These are phyloP conservation scores for Dorcoceras hygrometricum DNA, from an alignment of 257 asterid species.

Conservation along the genomic window DNA sequence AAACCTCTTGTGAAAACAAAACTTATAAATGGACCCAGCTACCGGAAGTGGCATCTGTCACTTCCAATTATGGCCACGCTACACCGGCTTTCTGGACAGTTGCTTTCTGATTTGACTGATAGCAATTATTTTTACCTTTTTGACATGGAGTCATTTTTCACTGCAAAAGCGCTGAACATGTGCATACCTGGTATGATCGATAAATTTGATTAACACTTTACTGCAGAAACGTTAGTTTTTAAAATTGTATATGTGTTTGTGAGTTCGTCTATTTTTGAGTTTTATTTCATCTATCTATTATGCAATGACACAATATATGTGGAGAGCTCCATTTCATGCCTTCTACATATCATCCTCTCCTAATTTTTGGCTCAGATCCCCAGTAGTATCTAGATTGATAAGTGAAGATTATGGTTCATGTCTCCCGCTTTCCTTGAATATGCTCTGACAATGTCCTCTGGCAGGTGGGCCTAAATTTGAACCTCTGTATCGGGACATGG, in stretches of 20 bases:
- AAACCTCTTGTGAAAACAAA: conserved; percentile 94
- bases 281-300: too few relatives aligned
- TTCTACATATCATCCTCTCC: background rate
- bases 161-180: conserved; percentile 97
- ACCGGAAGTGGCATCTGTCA: conserved; percentile 96
- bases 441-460: conserved; percentile 20
- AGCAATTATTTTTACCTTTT: conserved; percentile 90
- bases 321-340: background rate
- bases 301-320: background rate
- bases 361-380: background rate
- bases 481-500: conserved; percentile 98
- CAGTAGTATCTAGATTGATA: background rate
- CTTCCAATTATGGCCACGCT: conserved; percentile 98
- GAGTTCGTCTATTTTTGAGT: background rate
- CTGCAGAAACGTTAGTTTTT: background rate
- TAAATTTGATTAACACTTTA: background rate
- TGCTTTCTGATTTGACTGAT: conserved; percentile 89
- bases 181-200: conserved; percentile 81
- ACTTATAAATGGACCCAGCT: conserved; percentile 97
- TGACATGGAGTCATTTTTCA: conserved; percentile 98
- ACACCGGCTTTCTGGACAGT: conserved; percentile 96
- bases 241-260: background rate
- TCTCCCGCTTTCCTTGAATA: background rate
- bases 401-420: conserved; percentile 6
- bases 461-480: conserved; percentile 99